Conservation (phyloP, 306 rosid genomes). For the Cicer cuneatum region DNA sequence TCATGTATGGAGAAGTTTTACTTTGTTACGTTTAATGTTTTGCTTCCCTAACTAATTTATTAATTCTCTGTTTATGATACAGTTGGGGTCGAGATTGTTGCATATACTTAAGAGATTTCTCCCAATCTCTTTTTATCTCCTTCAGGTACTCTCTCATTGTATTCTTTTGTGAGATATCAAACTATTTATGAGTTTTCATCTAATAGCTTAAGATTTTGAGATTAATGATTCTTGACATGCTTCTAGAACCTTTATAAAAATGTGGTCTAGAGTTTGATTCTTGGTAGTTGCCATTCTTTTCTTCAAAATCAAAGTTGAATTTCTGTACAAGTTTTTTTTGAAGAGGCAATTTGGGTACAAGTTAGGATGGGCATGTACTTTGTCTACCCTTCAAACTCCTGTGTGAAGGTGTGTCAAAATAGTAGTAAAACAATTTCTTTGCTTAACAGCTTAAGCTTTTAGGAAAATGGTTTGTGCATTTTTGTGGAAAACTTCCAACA, state of each 20-base stretch:
- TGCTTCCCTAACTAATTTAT: constrained; percentile 34
- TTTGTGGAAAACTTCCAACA: constrained; percentile 17
- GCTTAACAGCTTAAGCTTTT: background rate
- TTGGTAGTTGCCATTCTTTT: constrained; percentile 8
- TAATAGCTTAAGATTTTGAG: constrained; percentile 26
- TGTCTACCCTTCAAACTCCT: constrained; percentile 26
- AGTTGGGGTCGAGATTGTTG: constrained; percentile 91
- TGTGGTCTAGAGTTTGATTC: background rate
- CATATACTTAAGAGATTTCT: constrained; percentile 94
- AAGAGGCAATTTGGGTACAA: constrained; percentile 4
- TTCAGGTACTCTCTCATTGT: constrained; percentile 69
- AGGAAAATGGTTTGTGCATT: constrained; percentile 20
- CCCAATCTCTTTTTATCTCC: constrained; percentile 92
- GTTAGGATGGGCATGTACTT: background rate
- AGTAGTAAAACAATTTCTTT: constrained; percentile 8
- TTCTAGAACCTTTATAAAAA: background rate
- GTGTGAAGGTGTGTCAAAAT: background rate
- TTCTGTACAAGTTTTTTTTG: background rate
- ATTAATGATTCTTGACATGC: constrained; percentile 22
- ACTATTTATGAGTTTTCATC: constrained; percentile 7
- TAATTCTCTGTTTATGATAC: constrained; percentile 49
- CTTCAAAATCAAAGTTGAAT: constrained; percentile 28
- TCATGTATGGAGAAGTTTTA: background rate
- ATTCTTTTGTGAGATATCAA: background rate
- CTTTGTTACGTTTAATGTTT: constrained; percentile 12